Percentiles rank a stretch among this genome's conserved stretches.
Evolutionary conservation across 352 stramenopile species (phyloP).

Genomic region (Globisporangium polare): DNA sequence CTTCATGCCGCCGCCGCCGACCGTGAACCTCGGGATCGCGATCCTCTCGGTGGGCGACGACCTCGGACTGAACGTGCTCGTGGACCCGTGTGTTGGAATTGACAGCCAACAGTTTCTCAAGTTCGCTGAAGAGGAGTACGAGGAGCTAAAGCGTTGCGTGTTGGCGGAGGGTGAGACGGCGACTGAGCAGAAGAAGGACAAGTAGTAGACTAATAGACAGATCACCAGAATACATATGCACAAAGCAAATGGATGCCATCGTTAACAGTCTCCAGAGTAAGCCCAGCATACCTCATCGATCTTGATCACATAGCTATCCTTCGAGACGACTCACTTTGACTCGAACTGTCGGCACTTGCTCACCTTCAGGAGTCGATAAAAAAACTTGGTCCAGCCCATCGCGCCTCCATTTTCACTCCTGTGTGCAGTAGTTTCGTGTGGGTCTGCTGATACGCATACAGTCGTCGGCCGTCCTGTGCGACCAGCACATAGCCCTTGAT

Average conservation of each 20-base stretch:
- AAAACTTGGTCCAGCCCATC: neutral
- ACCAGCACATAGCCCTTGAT: neutral
- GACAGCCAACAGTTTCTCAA: conserved; percentile 59
- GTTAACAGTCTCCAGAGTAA: neutral
- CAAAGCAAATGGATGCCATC: neutral
- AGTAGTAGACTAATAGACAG: conserved; percentile 3
- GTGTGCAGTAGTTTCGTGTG: neutral
- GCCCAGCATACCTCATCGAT: neutral
- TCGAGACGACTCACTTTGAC: neutral
- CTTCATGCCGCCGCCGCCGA: conserved; percentile 75
- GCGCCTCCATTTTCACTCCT: neutral
- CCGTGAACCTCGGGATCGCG: conserved; percentile 72
- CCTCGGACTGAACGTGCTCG: conserved; percentile 69
- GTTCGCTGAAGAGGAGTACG: conserved; percentile 66
- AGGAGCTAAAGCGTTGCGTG: conserved; percentile 39
- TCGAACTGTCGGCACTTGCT: neutral
- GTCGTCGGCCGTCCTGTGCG: neutral
- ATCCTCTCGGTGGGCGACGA: conserved; percentile 69
- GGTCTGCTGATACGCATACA: neutral
- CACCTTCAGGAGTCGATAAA: neutral
- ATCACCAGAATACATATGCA: neutral
- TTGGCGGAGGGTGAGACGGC: neutral
- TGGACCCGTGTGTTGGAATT: conserved; percentile 65
- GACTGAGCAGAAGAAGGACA: conserved; percentile 15
- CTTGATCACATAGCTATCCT: neutral